phyloP scores from a whole-genome alignment of 169 alveolate genomes.

The Besnoitia besnoiti region DNA sequence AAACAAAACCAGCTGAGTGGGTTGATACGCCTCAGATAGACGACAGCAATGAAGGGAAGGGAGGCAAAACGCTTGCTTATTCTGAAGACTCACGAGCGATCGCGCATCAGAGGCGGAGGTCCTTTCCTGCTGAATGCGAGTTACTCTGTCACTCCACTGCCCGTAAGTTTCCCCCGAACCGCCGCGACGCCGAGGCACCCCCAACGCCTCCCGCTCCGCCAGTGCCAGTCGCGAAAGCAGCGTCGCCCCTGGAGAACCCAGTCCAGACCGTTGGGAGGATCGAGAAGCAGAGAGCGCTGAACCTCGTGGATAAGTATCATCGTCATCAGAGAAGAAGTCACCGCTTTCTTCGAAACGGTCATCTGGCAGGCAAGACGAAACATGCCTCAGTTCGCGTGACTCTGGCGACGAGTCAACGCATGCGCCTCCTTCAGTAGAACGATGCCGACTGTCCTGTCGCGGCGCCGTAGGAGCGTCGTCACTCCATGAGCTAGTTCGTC shows the following conservation, averaged over 20 bases:
- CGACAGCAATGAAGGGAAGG: background rate
- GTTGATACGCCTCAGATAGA: too few relatives aligned
- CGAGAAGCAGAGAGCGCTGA: too few relatives aligned
- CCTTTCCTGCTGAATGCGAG: background rate
- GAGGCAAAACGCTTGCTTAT: background rate
- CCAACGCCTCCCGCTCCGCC: conserved; percentile 21
- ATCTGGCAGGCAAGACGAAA: too few relatives aligned
- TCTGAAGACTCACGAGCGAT: background rate
- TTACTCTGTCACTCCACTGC: background rate
- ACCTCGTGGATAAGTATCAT: too few relatives aligned
- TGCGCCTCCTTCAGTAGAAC: too few relatives aligned
- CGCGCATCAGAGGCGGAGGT: background rate
- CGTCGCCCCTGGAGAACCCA: conserved; percentile 22
- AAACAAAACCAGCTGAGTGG: too few relatives aligned
- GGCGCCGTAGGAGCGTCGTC: background rate
- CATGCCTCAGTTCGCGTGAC: too few relatives aligned
- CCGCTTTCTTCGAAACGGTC: too few relatives aligned
- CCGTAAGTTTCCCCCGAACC: background rate
- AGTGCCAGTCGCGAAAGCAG: conserved; percentile 32
- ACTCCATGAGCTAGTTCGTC: background rate
- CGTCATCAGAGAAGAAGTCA: too few relatives aligned
- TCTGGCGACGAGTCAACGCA: too few relatives aligned
- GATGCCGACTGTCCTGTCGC: too few relatives aligned
- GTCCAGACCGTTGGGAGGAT: background rate
- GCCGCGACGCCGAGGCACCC: background rate